Base-by-base conservation (phyloP, 306 rosid species). In the Medicago lupulina region DNA sequence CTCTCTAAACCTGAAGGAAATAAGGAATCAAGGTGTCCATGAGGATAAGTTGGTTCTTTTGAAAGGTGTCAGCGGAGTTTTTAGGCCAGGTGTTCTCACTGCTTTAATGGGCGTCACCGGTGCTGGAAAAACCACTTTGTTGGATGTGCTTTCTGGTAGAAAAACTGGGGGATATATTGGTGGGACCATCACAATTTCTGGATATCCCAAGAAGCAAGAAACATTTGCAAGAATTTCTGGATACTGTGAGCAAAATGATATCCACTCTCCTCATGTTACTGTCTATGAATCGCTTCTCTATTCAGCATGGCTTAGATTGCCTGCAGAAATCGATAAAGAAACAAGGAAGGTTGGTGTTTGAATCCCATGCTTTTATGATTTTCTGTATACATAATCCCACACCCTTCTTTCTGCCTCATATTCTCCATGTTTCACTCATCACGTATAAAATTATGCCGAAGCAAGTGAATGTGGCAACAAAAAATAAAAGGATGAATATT, bases 131-230 rank as follows among this genome's bases (percentile, higher is more conserved):
- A 87, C 93, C 53, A 89, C 93, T n/a, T 76, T 89, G 60, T 57
- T 89, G 86, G 93, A 89, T 81, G 93, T 87, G 2, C 83, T 89
- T 46, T 86, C 88, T 5, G 93, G 91, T 72, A 81, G 93, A 70
- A 89, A 89, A 82, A 89, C 81, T 0, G 83, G 84, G 39, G 93
- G 93, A 6, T 64, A 59, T 57, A 85, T 83, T 8, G 80, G 84
- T 63, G 93, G 93, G 34, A 89, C 58, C 69, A 77, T 89, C 31
- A 85, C 61, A 64, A 61, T 89, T 51, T 88, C 86, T 12, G 93
- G 90, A 16, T 76, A 81, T 23, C 89, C 86, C 6, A 89, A 89
- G 80, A 87, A 77, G n/a, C 93, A 89, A 66, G 78, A 70, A 9
- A 73, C 90, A 21, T 89, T 81, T 79, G 86, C 89, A 46, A 84